Evolutionary conservation across 1,284 basidiomycete genomes (phyloP), one percentile per base, ranked within the genome.

Genomic region (Heterobasidion occidentale): DNA sequence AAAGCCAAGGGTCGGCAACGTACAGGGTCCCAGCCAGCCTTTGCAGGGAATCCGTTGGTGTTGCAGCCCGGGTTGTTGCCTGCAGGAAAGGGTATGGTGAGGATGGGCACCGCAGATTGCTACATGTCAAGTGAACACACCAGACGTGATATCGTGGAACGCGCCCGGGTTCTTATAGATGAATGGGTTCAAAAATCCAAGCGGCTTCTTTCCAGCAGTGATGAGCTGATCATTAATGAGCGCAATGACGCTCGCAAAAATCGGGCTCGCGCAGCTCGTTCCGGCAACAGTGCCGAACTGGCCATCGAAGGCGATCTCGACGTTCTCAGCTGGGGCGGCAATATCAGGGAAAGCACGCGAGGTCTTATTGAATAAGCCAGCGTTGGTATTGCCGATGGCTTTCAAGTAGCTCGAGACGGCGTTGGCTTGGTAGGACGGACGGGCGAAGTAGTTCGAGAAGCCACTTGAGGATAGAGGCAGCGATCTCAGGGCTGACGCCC

Each of bases 281-380:
- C 83, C 83, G 46, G 68, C 77, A 47, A 84, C 80, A 36, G 72
- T 76, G 7, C 33, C 34, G 5, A 70, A 66, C 0, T 65, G 51
- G n/a, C 80, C 81, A 50, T 76, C 82, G 68, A 55, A 86, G 74
- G 85, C 74, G 36, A 85, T 79, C 60, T 81, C 81, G 77, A 84
- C 84, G 19, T 71, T 71, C 42, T 72, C 60, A 36, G 78, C 81
- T 64, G 85, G 83, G 2, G 85, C 86, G 20, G 85, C 70, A n/a
- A 90, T 61, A 57, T 69, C 68, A 9, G 69, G 69, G 65, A 60
- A 70, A 8, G 53, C 67, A 58, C 67, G 67, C 8, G 66, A 67
- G 11, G 58, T 59, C 35, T 59, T 33, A 60, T 53, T 57, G 58
- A 58, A 66, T 6, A 59, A 56, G 46, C 69, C 68, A 5, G 57